Evolutionary conservation across 2,329 filamentous ascomycete genomes (phyloP).

Genomic region (Penicillium sp.): DNA sequence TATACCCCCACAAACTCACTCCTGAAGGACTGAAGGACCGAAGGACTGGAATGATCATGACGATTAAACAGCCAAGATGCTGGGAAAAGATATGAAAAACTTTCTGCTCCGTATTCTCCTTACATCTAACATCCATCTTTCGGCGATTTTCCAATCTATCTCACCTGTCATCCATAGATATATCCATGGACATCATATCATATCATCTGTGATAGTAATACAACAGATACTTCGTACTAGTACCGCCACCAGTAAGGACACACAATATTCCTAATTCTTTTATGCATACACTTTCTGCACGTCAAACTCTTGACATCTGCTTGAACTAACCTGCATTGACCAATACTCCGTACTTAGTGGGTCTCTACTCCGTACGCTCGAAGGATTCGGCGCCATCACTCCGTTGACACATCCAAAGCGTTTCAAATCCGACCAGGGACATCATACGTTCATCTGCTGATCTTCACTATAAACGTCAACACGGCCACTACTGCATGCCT

Average conservation of each 20-base stretch:
- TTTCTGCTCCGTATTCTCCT: background rate
- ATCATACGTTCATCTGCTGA: background rate
- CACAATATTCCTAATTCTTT: conserved; percentile 1
- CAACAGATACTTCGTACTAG: background rate
- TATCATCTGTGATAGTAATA: background rate
- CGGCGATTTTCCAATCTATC: background rate
- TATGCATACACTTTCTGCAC: background rate
- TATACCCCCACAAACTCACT: background rate
- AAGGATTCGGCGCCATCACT: background rate
- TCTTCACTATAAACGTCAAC: conserved; percentile 2
- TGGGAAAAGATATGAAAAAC: background rate
- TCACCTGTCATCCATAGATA: background rate
- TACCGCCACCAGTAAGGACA: conserved; percentile 13
- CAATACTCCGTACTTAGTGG: background rate
- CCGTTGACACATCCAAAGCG: background rate
- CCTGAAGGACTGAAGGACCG: background rate
- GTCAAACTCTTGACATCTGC: background rate
- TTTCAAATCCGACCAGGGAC: background rate
- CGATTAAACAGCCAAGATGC: background rate
- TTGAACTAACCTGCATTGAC: background rate
- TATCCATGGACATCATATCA: background rate
- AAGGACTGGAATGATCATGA: background rate
- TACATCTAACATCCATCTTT: background rate
- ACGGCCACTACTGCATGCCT: background rate
- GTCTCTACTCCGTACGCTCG: background rate